phyloP scores from a whole-genome alignment of 805 yeast species.

The Saturnispora hagleri region DNA sequence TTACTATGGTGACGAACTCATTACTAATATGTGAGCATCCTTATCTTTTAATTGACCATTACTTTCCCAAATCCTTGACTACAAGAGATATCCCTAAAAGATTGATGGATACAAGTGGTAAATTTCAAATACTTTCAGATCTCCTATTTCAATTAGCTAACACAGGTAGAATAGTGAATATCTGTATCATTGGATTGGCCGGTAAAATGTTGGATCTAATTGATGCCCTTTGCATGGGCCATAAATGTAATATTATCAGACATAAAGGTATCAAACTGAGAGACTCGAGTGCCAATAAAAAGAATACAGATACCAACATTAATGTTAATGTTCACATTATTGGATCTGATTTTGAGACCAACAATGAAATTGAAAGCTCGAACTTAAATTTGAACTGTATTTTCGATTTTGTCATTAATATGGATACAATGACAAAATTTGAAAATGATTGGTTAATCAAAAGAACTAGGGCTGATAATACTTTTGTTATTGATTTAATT shows the following conservation, averaged over 20 bases:
- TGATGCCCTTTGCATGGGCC: conserved; percentile 63
- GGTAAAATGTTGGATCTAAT: conserved; percentile 62
- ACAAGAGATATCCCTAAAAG: conserved; percentile 64
- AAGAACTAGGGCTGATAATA: conserved; percentile 13
- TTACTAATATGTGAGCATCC: conserved; percentile 85
- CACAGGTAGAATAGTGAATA: conserved; percentile 30
- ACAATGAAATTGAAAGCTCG: neutral
- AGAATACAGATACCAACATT: conserved; percentile 16
- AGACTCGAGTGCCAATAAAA: conserved; percentile 27
- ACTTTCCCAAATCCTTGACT: conserved; percentile 70
- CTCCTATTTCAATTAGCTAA: conserved; percentile 40
- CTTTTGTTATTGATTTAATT: conserved; percentile 51
- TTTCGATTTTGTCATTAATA: conserved; percentile 24
- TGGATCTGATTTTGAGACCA: conserved; percentile 26
- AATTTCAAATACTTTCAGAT: conserved; percentile 62
- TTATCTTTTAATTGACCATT: conserved; percentile 71
- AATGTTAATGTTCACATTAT: conserved; percentile 29
- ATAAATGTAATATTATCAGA: conserved; percentile 44
- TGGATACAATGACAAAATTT: conserved; percentile 26
- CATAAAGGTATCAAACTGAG: conserved; percentile 56
- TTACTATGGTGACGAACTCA: conserved; percentile 66
- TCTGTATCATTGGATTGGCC: conserved; percentile 64
- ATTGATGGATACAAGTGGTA: conserved; percentile 73
- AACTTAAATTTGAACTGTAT: neutral
- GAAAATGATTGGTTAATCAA: conserved; percentile 13